Percentiles rank a stretch among this genome's conserved stretches.
phyloP scores from a whole-genome alignment of 23 red algal species.

The Pyropia haitanensis region DNA sequence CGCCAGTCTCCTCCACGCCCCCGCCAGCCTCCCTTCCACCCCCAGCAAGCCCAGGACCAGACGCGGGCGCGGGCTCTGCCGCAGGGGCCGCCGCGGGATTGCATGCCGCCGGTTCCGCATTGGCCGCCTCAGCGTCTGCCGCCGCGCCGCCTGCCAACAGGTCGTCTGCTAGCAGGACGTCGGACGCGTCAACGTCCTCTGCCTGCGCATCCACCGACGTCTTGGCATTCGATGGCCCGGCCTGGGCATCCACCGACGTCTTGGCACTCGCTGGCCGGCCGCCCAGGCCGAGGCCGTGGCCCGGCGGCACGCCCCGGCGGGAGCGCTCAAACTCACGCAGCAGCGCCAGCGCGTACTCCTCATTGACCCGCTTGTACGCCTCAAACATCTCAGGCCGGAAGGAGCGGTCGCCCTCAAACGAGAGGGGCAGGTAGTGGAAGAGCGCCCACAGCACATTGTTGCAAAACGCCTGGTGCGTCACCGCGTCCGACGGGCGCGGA shows the following conservation, averaged over 20 bases:
- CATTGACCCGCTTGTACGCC: constrained; percentile 83
- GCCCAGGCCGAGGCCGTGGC: not conserved
- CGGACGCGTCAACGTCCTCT: no score
- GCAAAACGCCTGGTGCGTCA: constrained; percentile 73
- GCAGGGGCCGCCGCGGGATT: no score
- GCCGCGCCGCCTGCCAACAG: no score
- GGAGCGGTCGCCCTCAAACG: constrained; percentile 63
- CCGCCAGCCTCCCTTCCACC: no score
- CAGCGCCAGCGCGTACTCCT: constrained; percentile 45
- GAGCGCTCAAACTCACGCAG: constrained; percentile 40
- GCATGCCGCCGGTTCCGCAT: no score
- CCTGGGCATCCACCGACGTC: no score
- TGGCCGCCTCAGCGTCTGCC: no score
- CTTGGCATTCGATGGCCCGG: no score
- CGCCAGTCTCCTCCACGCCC: constrained; percentile 32
- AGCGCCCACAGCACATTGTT: constrained; percentile 86
- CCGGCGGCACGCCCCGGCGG: not conserved
- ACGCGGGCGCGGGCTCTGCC: no score
- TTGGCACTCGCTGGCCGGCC: no score
- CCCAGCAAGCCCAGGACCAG: no score
- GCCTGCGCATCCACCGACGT: constrained; percentile 14
- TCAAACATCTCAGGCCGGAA: constrained; percentile 69
- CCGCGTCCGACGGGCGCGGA: constrained; percentile 26
- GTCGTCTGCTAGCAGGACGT: no score
- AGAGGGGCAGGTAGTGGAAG: constrained; percentile 90